Conservation (phyloP, 106 monocot species). For the Dactylorhiza incarnata region DNA sequence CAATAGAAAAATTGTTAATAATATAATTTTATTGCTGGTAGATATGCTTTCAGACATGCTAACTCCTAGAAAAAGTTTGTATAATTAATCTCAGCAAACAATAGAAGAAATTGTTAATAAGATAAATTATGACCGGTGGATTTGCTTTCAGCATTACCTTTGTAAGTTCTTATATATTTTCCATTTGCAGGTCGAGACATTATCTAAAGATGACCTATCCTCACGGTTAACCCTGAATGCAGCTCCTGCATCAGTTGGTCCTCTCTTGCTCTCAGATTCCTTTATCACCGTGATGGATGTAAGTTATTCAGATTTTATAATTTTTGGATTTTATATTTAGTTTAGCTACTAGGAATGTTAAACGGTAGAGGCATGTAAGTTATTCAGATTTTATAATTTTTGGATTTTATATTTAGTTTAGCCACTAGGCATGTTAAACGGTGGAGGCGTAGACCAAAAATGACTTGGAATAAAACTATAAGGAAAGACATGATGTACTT, state of each 20-base stretch:
- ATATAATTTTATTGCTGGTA: neutral
- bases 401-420: no score
- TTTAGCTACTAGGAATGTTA: no score
- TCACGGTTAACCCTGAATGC: constrained; percentile 79
- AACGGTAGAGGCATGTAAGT: no score
- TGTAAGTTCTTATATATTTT: constrained; percentile 2
- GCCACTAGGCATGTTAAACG: no score
- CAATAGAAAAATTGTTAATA: neutral
- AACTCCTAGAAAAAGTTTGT: no score
- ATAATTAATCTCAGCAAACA: no score
- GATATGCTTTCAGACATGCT: neutral
- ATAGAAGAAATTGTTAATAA: neutral
- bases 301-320: constrained; percentile 25
- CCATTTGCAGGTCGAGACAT: constrained; percentile 67
- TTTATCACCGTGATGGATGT: constrained; percentile 97
- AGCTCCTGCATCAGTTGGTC: constrained; percentile 62
- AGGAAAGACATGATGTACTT: no score
- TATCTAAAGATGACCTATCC: constrained; percentile 78
- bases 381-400: no score
- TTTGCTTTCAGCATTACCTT: neutral
- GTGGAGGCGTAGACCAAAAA: no score
- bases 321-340: no score
- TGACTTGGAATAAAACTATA: no score
- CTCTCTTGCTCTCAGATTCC: constrained; percentile 77
- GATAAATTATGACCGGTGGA: neutral